These are phyloP conservation scores for Acidomyces sp. DNA, from an alignment of 495 filamentous ascomycete genomes.

Conservation along the genomic window DNA sequence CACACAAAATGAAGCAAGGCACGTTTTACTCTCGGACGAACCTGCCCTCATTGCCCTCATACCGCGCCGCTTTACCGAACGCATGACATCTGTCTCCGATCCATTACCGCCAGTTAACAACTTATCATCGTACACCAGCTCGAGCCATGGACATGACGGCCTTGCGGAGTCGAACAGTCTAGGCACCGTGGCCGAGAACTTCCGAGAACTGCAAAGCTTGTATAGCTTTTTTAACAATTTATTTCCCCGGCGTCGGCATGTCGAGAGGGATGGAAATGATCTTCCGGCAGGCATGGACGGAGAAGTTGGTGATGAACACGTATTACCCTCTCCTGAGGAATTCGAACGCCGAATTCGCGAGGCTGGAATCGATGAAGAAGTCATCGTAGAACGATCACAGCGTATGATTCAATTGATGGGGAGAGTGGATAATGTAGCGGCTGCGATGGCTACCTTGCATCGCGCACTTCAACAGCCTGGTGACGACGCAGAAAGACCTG, in stretches of 20 bases:
- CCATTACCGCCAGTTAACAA: constrained; percentile 48
- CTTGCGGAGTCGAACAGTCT: constrained; percentile 7
- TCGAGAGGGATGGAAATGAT: background rate
- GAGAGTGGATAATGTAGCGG: no score
- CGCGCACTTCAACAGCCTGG: no score
- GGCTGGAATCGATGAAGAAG: constrained; percentile 14
- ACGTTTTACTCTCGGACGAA: constrained; percentile 63
- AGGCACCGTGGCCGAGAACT: constrained; percentile 9
- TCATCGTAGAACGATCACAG: constrained; percentile 7
- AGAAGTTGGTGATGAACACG: background rate
- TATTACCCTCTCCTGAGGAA: constrained; percentile 5
- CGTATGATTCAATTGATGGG: constrained; percentile 19
- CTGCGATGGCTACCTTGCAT: no score
- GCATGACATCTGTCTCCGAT: constrained; percentile 51
- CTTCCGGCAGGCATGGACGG: background rate
- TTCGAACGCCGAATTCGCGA: constrained; percentile 7
- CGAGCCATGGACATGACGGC: no score
- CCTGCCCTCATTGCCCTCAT: constrained; percentile 49
- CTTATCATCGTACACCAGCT: constrained; percentile 26
- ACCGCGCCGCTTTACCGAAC: constrained; percentile 39
- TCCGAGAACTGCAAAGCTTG: constrained; percentile 19
- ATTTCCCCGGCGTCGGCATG: constrained; percentile 6
- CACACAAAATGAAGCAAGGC: constrained; percentile 56
- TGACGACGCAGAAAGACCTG: no score
- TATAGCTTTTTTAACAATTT: constrained; percentile 15